Evolutionary conservation across 2,329 filamentous ascomycete species (phyloP), one percentile per base, ranked within the genome.

Genomic region (Pezicula carpinea): DNA sequence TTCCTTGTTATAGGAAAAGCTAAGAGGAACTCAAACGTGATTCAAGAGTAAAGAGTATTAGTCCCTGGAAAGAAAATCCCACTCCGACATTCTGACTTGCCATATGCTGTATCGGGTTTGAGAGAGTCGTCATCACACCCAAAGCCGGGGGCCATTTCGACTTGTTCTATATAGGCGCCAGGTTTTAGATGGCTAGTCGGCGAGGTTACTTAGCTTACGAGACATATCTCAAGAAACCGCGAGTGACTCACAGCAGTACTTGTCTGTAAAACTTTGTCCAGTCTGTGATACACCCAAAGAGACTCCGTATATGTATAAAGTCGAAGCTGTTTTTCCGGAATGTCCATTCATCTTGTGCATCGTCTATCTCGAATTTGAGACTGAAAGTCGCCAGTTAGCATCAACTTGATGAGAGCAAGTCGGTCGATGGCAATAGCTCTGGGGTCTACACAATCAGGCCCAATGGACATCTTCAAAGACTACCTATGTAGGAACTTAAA

Each of bases 241-340:
- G 2, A 19, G 32, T 8, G 17, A 19, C 36, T 19, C 22, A 23
- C 36, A 10, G 31, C 18, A 42, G 19, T 7, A 40, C 44, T 33
- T 46, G 26, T 10, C 18, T 8, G 10, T 42, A 46, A 13, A 46
- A 17, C 13, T 42, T 41, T 5, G 29, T 29, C 46, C 46, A 50
- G 54, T 68, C 55, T 11, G 54, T 55, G 46, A 67, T 61, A 7
- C 62, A 60, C 1, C 59, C 64, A 3, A 60, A 57, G 61, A 67
- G 61, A 34, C 61, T 63, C 1, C 67, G 63, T 1, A 56, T 53
- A 36, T 68, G 66, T 39, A 69, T 64, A 36, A 58, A 68, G 21
- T 46, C 47, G 42, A 62, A 62, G 18, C 48, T 47, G 23, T 48
- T 35, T 10, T 44, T 34, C 3, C 48, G 40, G 43, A 58, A 53